Base-by-base conservation (phyloP, 805 yeast genomes). In the Ogataea minuta region DNA sequence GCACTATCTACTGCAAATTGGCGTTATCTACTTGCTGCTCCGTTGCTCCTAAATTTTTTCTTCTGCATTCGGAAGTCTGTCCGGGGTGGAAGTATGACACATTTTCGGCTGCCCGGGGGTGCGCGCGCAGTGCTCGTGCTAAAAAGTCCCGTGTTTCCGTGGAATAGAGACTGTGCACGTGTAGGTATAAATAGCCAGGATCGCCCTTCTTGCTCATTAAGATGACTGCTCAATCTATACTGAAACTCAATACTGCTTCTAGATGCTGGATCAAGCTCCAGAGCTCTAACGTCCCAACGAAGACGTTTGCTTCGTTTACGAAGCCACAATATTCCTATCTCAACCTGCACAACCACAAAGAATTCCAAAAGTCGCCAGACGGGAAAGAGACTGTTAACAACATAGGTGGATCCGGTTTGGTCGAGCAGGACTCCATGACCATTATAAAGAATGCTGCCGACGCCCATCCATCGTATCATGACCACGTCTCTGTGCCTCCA, bases 391-490 rank as follows among this genome's bases (percentile, higher is more conserved):
- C 38, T 19, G 64, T 60, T 19, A 56, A 48, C 44, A 59, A 53
- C 46, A 60, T 56, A 36, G 62, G 64, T 2, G 62, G 60, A 26
- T 40, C 52, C 10, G 63, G 63, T 28, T 31, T 44, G 16, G 45
- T 57, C 17, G 56, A 56, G 25, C 51, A 50, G 10, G 47, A 52
- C 23, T 52, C 56, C 8, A 57, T 53, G 61, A 56, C 58, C 6
- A 50, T 43, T 37, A 57, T 59, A 32, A 52, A 59, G 39, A 56
- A 54, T 38, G 48, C 54, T 17, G 43, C 37, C 15, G 46, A 50
- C 31, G 33, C 39, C 8, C 43, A 38, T 20, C 42, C 38, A 14
- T 29, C 33, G 8, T 32, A 26, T 31, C 8, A 33, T 25, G 20
- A 34, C n/a, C 41, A 30, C 12, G 28, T 33, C 9, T 52, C 52